These are phyloP conservation scores for Thecaphora thlaspeos DNA, from an alignment of 1,284 basidiomycete genomes.

Conservation along the genomic window DNA sequence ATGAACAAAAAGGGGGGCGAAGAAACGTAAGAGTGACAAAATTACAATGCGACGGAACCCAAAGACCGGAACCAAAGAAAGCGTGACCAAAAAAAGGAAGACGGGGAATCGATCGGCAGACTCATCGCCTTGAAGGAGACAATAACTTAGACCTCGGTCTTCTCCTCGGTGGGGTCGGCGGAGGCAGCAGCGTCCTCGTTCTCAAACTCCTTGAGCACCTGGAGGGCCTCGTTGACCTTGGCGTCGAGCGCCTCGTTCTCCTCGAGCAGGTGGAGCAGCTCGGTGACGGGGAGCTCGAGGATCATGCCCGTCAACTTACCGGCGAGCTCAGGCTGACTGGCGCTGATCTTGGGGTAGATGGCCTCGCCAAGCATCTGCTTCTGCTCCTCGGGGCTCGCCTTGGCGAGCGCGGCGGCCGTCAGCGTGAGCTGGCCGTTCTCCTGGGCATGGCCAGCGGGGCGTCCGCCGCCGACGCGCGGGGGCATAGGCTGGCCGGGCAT, in stretches of 20 bases:
- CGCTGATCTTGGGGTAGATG: slow-evolving; percentile 57
- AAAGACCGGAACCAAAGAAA: no score
- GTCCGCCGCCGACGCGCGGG: slow-evolving; percentile 18
- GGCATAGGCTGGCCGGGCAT: slow-evolving; percentile 41
- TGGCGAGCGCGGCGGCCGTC: slow-evolving; percentile 54
- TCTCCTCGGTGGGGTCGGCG: slow-evolving; percentile 17
- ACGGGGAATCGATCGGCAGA: background rate
- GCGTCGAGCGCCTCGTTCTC: slow-evolving; percentile 54
- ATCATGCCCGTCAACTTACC: slow-evolving; percentile 58
- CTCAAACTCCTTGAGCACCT: slow-evolving; percentile 57
- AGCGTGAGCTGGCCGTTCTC: slow-evolving; percentile 42
- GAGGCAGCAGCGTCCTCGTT: slow-evolving; percentile 22
- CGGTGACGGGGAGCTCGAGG: slow-evolving; percentile 56
- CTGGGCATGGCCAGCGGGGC: slow-evolving; percentile 28
- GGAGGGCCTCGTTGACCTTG: slow-evolving; percentile 57
- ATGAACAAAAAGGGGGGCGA: no score
- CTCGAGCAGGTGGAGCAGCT: slow-evolving; percentile 56
- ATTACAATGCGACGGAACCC: no score
- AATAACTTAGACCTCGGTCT: slow-evolving; percentile 24
- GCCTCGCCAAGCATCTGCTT: slow-evolving; percentile 59
- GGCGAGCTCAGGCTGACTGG: slow-evolving; percentile 52
- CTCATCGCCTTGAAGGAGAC: no score
- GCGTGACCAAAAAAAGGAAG: no score
- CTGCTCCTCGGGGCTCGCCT: slow-evolving; percentile 58
- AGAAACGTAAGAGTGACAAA: no score